Conservation (phyloP, 2,329 filamentous ascomycete genomes). For the Aspergillus jensenii region DNA sequence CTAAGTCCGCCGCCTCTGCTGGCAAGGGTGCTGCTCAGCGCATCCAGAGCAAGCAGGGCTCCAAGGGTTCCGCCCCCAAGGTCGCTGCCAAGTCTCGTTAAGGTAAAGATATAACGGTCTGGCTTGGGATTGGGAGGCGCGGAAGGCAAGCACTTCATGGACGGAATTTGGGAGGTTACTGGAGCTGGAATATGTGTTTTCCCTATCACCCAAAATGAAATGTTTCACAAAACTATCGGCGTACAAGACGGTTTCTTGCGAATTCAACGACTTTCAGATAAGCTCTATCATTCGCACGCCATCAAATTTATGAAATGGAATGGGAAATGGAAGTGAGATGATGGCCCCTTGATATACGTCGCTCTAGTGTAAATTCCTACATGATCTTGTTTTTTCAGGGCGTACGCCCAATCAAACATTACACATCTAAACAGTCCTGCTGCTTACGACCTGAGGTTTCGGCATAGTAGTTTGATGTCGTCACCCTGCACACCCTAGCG, state of each 20-base stretch:
- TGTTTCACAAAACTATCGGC: constrained; percentile 21
- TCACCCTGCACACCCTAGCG: neutral
- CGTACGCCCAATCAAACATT: neutral
- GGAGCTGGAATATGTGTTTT: constrained; percentile 29
- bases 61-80: constrained; percentile 87
- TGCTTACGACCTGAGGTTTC: neutral
- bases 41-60: constrained; percentile 94
- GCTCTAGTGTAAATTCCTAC: constrained; percentile 1
- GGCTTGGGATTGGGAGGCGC: constrained; percentile 30
- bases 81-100: constrained; percentile 84
- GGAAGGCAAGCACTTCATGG: constrained; percentile 22
- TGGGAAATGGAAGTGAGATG: neutral
- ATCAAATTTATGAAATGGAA: constrained; percentile 13
- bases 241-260: constrained; percentile 25
- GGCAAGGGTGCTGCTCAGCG: constrained; percentile 75
- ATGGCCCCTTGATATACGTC: neutral
- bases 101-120: constrained; percentile 37
- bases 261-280: constrained; percentile 21
- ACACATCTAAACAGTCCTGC: too few relatives aligned
- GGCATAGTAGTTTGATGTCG: neutral
- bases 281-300: constrained; percentile 24
- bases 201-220: constrained; percentile 17
- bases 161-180: constrained; percentile 23
- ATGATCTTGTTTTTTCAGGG: neutral
- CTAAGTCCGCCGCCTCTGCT: constrained; percentile 75